Evolutionary conservation across 192 early-diverging fungal genomes (phyloP), one percentile per base, ranked within the genome.

Genomic region (Umbelopsis vinacea): DNA sequence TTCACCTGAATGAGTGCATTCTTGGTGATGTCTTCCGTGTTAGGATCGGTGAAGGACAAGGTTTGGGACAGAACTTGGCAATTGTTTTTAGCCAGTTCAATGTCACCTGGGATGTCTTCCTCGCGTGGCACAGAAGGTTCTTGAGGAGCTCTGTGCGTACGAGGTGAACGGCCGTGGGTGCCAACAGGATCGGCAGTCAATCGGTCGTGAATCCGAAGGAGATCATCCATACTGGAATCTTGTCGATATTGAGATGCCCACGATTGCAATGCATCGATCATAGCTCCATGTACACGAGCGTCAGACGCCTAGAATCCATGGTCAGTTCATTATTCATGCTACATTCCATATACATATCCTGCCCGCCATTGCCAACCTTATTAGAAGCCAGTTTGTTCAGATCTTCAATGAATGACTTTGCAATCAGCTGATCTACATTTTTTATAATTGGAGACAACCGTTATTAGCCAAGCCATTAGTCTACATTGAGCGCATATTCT

Each of bases 1-100:
- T 26, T 43, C 82, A 84, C 86, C 71, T 84, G 79, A 35, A 88
- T 86, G 17, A 86, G 47, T 26, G 78, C 78, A 69, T 88, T 86
- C 57, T 88, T 84, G 35, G 81, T 78, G 35, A 88, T 77, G 37
- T 85, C 86, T 60, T 88, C 86, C 17, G 69, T 38, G 12, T 79
- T 77, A 7, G 86, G 84, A 68, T 88, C 83, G 4, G 85, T 85
- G 68, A 84, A 83, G 3, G 83, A 83, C 17, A 88, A 67, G 0
- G 85, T 85, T 60, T 88, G 81, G 17, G 73, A 70, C 46, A 88
- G 35, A 50, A 88, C 75, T 52, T 88, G 84, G 4, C 81, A 79
- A 68, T 77, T 83, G 57, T 83, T 88, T 55, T 80, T 86, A 29
- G 83, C 83, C 22, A 88, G 17, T 52, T 83, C 84, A 24, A 84